Conservation (phyloP, 257 asterid genomes). For the Pogostemon cablin region DNA sequence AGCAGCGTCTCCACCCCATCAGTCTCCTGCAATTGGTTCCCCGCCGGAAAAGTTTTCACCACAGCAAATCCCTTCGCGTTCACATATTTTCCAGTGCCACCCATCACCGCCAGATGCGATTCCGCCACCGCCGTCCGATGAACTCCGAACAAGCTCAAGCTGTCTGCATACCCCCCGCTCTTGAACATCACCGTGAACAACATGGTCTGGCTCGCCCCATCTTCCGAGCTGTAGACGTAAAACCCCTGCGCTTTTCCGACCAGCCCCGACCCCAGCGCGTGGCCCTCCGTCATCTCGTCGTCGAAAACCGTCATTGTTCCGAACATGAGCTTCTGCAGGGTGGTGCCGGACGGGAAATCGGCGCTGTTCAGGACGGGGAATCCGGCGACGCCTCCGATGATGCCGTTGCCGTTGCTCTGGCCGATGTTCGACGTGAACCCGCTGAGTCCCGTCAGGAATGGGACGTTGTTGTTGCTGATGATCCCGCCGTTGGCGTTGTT, state of each 20-base stretch:
- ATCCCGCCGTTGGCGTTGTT: constrained; percentile 69
- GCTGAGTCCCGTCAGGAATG: constrained; percentile 83
- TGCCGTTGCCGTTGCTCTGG: constrained; percentile 53
- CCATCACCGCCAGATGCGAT: constrained; percentile 86
- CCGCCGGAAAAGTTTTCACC: constrained; percentile 58
- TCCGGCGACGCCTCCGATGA: constrained; percentile 68
- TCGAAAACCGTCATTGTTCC: constrained; percentile 82
- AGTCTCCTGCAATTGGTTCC: constrained; percentile 51
- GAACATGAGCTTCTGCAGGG: constrained; percentile 85
- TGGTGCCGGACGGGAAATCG: constrained; percentile 59
- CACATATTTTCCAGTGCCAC: constrained; percentile 85
- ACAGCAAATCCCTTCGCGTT: constrained; percentile 73
- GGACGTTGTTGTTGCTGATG: constrained; percentile 79
- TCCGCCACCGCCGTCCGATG: constrained; percentile 67
- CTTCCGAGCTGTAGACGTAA: constrained; percentile 73
- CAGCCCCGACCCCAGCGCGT: constrained; percentile 63
- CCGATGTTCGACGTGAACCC: constrained; percentile 56
- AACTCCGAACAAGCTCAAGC: constrained; percentile 74
- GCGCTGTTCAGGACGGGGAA: constrained; percentile 72
- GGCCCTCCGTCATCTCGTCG: constrained; percentile 80
- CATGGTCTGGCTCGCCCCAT: constrained; percentile 84
- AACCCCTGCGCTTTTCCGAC: constrained; percentile 91
- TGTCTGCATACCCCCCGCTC: constrained; percentile 68
- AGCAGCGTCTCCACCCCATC: constrained; percentile 85
- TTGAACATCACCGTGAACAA: constrained; percentile 79